Evolutionary conservation across 2,329 filamentous ascomycete species (phyloP), one percentile per base, ranked within the genome.

Genomic region (Neonectria faginata): DNA sequence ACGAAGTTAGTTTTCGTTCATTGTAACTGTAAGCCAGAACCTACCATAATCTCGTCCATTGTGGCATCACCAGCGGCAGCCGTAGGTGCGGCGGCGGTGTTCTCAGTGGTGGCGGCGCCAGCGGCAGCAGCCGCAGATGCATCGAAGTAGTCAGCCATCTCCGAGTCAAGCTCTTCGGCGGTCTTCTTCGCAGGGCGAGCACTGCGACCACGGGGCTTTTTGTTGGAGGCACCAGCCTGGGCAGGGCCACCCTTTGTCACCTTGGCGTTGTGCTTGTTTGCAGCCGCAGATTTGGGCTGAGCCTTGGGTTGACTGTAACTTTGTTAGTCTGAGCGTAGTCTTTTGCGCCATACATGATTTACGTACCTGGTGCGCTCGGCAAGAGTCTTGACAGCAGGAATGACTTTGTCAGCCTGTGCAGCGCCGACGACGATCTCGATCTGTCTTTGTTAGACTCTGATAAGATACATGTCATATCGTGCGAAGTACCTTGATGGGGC

Each of bases 121-220:
- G 73, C 73, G 68, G 81, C 78, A 39, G 72, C 73, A 64, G 79
- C 79, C 64, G 79, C 79, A 33, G 74, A 73, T 64, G 80, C 78
- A 44, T 85, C 89, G 78, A 97, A 98, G 83, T 99, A 99, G 80
- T 98, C 96, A 20, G 89, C 90, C 96, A 99, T 99, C 80, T 99
- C 96, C 5, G 93, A 94, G 79, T 99, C 96, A 27, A 99, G 89
- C 83, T 99, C 94, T 78, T 97, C 95, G 1, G 91, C 89, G 0
- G 94, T 97, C 92, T 98, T 98, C 83, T 97, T 85, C 75, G 89
- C 82, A 71, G 91, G 85, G 74, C 91, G 88, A 69, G 86, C 83
- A 75, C 83, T 91, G 71, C 89, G 70, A 48, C 50, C 72, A 59
- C 68, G 89, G 45, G 85, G 83, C 77, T 85, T 86, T 79, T 86